Conservation (phyloP, 1,139 yeast species). For the Candida glucosophila region DNA sequence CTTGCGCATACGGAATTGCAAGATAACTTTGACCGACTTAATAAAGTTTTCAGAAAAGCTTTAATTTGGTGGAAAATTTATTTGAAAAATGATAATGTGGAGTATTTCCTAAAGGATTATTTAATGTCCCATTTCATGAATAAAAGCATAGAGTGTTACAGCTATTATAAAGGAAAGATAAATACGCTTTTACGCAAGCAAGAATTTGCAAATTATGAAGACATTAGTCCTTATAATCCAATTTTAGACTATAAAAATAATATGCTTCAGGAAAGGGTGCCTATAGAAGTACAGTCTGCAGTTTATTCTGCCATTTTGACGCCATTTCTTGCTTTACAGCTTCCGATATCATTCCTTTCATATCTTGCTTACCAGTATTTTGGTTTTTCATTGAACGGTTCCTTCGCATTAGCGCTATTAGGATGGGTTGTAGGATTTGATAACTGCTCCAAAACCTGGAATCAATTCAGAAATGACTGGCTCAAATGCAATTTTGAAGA, state of each 20-base stretch:
- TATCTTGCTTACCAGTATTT: conserved; percentile 25
- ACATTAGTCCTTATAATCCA: conserved; percentile 20
- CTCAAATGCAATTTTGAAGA: conserved; percentile 22
- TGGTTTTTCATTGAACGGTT: conserved; percentile 25
- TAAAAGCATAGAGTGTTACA: conserved; percentile 31
- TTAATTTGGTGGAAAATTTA: conserved; percentile 40
- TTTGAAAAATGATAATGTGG: conserved; percentile 37
- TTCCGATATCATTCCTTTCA: conserved; percentile 29
- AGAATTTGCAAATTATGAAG: conserved; percentile 5
- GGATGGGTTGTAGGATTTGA: conserved; percentile 40
- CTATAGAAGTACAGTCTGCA: conserved; percentile 30
- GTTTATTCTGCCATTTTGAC: conserved; percentile 22
- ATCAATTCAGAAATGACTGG: conserved; percentile 22
- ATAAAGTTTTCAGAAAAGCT: conserved; percentile 19
- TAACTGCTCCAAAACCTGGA: conserved; percentile 34
- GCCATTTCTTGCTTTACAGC: conserved; percentile 30
- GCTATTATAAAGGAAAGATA: conserved; percentile 30
- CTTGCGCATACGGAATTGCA: conserved; percentile 33
- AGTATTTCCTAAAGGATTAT: conserved; percentile 35
- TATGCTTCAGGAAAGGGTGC: conserved; percentile 18
- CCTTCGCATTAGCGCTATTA: conserved; percentile 26
- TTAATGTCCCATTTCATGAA: conserved; percentile 29
- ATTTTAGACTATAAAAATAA: conserved; percentile 21
- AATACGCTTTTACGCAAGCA: conserved; percentile 19
- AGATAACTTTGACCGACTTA: conserved; percentile 21